Evolutionary conservation across 495 filamentous ascomycete species (phyloP).

Genomic region (Neurospora tetraspora): DNA sequence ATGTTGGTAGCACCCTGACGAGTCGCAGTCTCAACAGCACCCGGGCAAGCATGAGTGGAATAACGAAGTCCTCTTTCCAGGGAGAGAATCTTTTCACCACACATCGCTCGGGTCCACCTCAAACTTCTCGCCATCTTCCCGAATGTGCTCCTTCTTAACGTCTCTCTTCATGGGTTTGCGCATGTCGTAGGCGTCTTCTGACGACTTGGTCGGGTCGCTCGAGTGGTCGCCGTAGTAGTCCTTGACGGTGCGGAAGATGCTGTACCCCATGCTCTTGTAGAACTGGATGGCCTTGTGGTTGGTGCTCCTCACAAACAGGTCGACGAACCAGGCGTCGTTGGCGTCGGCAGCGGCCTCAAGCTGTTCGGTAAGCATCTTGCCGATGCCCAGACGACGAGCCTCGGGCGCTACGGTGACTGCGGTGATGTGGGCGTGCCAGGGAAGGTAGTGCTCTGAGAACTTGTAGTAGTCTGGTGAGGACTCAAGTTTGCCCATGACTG

Average conservation of each 20-base stretch:
- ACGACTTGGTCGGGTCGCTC: constrained; percentile 53
- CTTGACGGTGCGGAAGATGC: constrained; percentile 75
- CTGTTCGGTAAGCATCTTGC: constrained; percentile 63
- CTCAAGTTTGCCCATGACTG: constrained; percentile 95
- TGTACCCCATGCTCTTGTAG: constrained; percentile 85
- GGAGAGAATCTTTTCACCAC: constrained; percentile 41
- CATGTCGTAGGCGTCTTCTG: constrained; percentile 93
- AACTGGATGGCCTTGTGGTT: constrained; percentile 80
- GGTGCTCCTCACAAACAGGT: constrained; percentile 81
- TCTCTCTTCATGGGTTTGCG: constrained; percentile 83
- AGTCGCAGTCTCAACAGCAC: neutral
- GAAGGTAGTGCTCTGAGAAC: constrained; percentile 75
- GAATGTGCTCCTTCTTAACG: constrained; percentile 62
- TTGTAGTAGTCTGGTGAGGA: constrained; percentile 63
- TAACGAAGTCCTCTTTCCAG: neutral
- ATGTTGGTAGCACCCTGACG: neutral
- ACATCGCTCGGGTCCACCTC: constrained; percentile 77
- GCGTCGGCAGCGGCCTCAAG: constrained; percentile 75
- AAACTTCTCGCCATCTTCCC: constrained; percentile 74
- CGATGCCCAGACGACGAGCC: constrained; percentile 76
- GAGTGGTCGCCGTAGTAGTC: constrained; percentile 71
- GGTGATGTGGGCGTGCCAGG: constrained; percentile 97
- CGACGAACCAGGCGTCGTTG: constrained; percentile 85
- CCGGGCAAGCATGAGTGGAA: neutral
- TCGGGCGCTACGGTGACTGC: constrained; percentile 85